These are phyloP conservation scores for Solanum bulbocastanum DNA, from an alignment of 257 asterid genomes.

Conservation along the genomic window DNA sequence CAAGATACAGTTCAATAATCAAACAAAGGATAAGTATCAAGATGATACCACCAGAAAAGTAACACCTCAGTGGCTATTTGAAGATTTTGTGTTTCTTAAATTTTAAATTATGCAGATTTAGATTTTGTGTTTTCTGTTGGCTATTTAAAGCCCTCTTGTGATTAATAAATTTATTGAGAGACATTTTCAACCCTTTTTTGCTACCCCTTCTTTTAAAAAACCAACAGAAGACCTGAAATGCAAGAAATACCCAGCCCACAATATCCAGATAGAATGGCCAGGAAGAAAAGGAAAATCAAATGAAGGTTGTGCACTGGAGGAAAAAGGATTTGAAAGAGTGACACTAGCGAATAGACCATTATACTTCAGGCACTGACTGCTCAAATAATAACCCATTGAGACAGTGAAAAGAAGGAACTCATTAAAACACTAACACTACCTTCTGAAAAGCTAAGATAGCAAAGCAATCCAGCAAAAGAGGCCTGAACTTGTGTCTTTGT, in stretches of 20 bases:
- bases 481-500: conserved; percentile 72
- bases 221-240: neutral
- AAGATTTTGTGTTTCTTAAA: neutral
- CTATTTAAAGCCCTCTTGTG: too few species aligned
- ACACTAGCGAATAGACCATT: neutral
- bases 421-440: conserved; percentile 23
- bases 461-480: conserved; percentile 55
- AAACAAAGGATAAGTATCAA: neutral
- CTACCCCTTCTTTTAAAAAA: neutral
- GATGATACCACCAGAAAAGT: neutral
- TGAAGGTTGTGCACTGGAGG: neutral
- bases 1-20: neutral
- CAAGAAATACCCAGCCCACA: neutral
- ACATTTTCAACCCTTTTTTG: neutral
- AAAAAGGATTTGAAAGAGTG: neutral
- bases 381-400: neutral
- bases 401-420: neutral
- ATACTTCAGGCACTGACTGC: neutral
- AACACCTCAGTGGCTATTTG: neutral
- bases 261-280: neutral
- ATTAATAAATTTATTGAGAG: neutral
- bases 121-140: neutral
- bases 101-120: neutral
- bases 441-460: conserved; percentile 40
- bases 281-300: neutral